Base-by-base conservation (phyloP, 441 rosid species). In the Gossypium schwendimanii region DNA sequence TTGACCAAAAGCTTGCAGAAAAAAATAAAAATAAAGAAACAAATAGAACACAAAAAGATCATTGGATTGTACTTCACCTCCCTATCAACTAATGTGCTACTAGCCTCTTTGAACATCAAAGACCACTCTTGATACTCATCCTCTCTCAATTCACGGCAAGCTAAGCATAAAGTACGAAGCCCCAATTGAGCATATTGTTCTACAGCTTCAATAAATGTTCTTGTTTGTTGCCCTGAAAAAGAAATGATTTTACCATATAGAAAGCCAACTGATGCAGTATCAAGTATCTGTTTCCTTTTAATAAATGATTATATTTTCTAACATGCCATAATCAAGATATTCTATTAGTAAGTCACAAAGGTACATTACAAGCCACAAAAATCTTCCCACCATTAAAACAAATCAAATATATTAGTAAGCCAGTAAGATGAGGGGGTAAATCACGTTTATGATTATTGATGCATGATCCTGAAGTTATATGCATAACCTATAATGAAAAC, bases 121-220 rank as follows among this genome's bases (percentile, higher is more conserved):
- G 94, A 91, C 98, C 98, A 96, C 80, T 86, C 94, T 53, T 67
- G 82, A 86, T 91, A 96, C 84, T 96, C 98, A 67, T 89, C 86
- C 76, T 89, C 94, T 83, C 84, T 81, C 71, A 96, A 69, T 81
- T 91, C 99, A 74, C 97, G 88, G 91, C 97, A 93, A 76, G 98
- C 98, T 89, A 96, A 77, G 85, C 97, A 96, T 79, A 96, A 85
- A 63, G 96, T 96, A 59, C 97, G 97, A 68, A 96, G 84, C 64
- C 99, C 99, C 86, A 88, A 76, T 80, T 90, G 97, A 73, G 96
- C 79, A 89, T 92, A 96, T 69, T 91, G 96, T 26, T 96, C 99
- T 26, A 90, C 94, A 72, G 98, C 98, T 80, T 96, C 97, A 76
- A 60, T 71, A 83, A 85, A 84, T 78, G 80, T 87, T 83, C 97